Evolutionary conservation across 2,329 filamentous ascomycete genomes (phyloP).

Genomic region (Achaetomium macrosporum): DNA sequence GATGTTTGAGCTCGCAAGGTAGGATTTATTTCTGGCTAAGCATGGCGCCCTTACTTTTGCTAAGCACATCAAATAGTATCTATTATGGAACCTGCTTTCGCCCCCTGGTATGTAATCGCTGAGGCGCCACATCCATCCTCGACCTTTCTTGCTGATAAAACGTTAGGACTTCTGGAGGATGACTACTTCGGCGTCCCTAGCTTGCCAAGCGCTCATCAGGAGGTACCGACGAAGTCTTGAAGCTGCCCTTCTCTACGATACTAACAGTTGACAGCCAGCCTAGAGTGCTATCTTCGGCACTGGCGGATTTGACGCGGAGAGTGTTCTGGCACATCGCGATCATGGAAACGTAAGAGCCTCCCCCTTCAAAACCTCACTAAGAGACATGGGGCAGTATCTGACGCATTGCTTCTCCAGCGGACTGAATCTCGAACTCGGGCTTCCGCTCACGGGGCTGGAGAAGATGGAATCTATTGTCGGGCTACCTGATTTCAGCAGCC

Average conservation of each 20-base stretch:
- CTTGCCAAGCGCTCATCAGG: slow-evolving; percentile 50
- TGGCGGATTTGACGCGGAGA: slow-evolving; percentile 48
- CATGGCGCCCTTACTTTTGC: background rate
- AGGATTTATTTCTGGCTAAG: slow-evolving; percentile 19
- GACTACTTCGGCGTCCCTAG: slow-evolving; percentile 48
- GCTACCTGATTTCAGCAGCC: slow-evolving; percentile 47
- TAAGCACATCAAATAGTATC: slow-evolving; percentile 31
- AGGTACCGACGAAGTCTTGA: slow-evolving; percentile 34
- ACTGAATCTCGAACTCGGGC: slow-evolving; percentile 52
- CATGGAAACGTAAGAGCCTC: slow-evolving; percentile 42
- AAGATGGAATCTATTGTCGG: slow-evolving; percentile 48
- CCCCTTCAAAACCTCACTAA: background rate
- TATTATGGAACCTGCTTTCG: slow-evolving; percentile 50
- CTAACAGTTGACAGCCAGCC: slow-evolving; percentile 29
- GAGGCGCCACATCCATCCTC: no score
- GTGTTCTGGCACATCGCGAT: slow-evolving; percentile 54
- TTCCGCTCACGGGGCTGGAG: slow-evolving; percentile 50
- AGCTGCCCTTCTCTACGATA: background rate
- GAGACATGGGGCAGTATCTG: slow-evolving; percentile 8
- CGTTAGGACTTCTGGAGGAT: slow-evolving; percentile 55
- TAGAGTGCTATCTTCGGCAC: slow-evolving; percentile 41
- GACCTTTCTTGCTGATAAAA: background rate
- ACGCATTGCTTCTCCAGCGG: slow-evolving; percentile 34
- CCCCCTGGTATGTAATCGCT: slow-evolving; percentile 38
- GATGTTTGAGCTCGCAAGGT: slow-evolving; percentile 51